These are phyloP conservation scores for Neurospora sp. DNA, from an alignment of 2,329 filamentous ascomycete genomes.

Conservation along the genomic window DNA sequence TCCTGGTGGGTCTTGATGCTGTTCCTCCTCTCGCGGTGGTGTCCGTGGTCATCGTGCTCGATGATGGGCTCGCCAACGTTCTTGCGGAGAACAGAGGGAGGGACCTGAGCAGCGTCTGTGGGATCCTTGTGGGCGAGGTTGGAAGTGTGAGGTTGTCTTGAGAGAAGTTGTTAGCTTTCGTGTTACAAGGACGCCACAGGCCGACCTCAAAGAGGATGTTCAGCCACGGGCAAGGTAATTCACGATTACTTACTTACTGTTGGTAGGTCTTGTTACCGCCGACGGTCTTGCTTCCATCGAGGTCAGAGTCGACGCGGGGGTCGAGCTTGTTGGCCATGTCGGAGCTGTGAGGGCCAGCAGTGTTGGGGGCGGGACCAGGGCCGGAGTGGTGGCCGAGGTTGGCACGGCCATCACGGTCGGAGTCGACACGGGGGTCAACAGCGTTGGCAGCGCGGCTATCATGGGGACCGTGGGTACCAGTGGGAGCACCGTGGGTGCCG, in stretches of 20 bases:
- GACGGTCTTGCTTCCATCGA: slow-evolving; percentile 43
- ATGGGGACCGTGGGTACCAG: slow-evolving; percentile 28
- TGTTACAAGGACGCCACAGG: slow-evolving; percentile 1
- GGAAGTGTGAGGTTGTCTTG: slow-evolving; percentile 10
- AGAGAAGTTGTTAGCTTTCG: neutral
- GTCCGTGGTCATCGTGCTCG: slow-evolving; percentile 32
- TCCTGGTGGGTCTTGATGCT: slow-evolving; percentile 38
- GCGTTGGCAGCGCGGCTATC: slow-evolving; percentile 32
- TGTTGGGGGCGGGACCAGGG: slow-evolving; percentile 32
- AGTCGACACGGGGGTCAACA: slow-evolving; percentile 37
- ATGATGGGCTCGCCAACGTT: slow-evolving; percentile 35
- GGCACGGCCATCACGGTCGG: slow-evolving; percentile 27
- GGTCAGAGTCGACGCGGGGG: slow-evolving; percentile 44
- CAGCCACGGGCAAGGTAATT: neutral
- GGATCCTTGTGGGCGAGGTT: slow-evolving; percentile 31
- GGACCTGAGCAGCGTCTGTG: slow-evolving; percentile 46
- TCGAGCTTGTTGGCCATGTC: slow-evolving; percentile 46
- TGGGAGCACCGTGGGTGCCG: slow-evolving; percentile 16
- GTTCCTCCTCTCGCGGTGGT: slow-evolving; percentile 37
- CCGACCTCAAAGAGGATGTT: neutral
- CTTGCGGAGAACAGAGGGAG: slow-evolving; percentile 41
- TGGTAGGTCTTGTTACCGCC: slow-evolving; percentile 42
- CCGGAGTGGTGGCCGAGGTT: slow-evolving; percentile 24
- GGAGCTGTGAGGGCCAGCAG: slow-evolving; percentile 41
- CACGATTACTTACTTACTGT: slow-evolving; percentile 29